Percentiles rank a stretch among this genome's conserved stretches.
phyloP scores from a whole-genome alignment of 257 asterid genomes.

The Mitragyna speciosa region DNA sequence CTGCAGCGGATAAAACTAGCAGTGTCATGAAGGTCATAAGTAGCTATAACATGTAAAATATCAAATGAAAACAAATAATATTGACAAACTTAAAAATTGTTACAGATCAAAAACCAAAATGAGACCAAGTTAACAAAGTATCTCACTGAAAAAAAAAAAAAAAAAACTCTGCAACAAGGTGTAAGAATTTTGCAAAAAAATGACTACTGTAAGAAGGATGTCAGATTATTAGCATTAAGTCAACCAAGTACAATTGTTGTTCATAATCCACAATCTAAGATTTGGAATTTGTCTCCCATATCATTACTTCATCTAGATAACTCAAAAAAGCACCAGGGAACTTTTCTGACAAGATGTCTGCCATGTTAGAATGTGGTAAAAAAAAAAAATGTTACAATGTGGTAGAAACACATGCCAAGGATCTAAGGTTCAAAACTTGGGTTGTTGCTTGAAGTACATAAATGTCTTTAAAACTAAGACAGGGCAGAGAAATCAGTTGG shows the following conservation, averaged over 20 bases:
- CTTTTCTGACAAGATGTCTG: background rate
- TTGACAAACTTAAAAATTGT: background rate
- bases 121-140: background rate
- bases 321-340: background rate
- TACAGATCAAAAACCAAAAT: background rate
- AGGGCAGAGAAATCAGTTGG: background rate
- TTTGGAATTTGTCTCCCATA: background rate
- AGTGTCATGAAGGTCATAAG: background rate
- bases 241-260: background rate
- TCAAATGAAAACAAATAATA: background rate
- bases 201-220: background rate
- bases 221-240: background rate
- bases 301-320: background rate
- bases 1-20: slow-evolving; percentile 40
- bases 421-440: background rate
- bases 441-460: background rate
- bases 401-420: background rate
- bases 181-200: background rate
- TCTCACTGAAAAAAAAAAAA: background rate
- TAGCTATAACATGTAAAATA: slow-evolving; percentile 4
- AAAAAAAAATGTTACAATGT: background rate
- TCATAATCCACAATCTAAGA: background rate
- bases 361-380: background rate
- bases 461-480: background rate
- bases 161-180: background rate